These are phyloP conservation scores for Phialemoniopsis sp. DNA, from an alignment of 2,329 filamentous ascomycete genomes.

Conservation along the genomic window DNA sequence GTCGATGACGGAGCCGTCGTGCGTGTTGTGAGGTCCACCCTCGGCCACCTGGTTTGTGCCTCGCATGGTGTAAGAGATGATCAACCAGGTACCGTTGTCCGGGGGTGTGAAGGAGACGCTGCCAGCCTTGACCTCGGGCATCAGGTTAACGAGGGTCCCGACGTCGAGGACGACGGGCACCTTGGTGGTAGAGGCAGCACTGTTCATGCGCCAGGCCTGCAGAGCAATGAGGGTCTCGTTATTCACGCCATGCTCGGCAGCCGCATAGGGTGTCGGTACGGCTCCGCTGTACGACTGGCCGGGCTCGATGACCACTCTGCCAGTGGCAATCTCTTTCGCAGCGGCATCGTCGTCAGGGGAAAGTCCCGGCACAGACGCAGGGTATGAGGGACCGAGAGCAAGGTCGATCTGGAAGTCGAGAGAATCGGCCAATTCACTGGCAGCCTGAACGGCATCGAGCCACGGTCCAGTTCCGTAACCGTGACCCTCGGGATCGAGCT, in stretches of 20 bases:
- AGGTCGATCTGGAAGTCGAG: conserved; percentile 7
- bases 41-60: conserved; percentile 5
- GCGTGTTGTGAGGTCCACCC: conserved; percentile 4
- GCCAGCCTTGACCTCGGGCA: not conserved
- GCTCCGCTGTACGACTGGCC: conserved; percentile 6
- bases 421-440: conserved; percentile 1
- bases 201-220: conserved; percentile 5
- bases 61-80: conserved; percentile 5
- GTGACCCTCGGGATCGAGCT: conserved; percentile 3
- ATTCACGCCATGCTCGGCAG: conserved; percentile 2
- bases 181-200: conserved; percentile 2
- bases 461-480: conserved; percentile 6
- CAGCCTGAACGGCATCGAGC: conserved; percentile 5
- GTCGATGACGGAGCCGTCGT: conserved; percentile 7
- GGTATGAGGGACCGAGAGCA: conserved; percentile 6
- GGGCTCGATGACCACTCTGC: conserved; percentile 1
- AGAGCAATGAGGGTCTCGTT: conserved; percentile 7
- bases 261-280: conserved; percentile 2
- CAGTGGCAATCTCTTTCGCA: conserved; percentile 1
- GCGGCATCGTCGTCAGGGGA: conserved; percentile 4
- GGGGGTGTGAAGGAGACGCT: conserved; percentile 7
- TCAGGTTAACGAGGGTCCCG: conserved; percentile 3
- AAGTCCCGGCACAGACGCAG: conserved; percentile 4
- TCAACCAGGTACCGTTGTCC: conserved; percentile 5
- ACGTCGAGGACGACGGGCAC: conserved; percentile 5